phyloP scores from a whole-genome alignment of 345 rosid genomes.

The Eucalyptus urophylla region DNA sequence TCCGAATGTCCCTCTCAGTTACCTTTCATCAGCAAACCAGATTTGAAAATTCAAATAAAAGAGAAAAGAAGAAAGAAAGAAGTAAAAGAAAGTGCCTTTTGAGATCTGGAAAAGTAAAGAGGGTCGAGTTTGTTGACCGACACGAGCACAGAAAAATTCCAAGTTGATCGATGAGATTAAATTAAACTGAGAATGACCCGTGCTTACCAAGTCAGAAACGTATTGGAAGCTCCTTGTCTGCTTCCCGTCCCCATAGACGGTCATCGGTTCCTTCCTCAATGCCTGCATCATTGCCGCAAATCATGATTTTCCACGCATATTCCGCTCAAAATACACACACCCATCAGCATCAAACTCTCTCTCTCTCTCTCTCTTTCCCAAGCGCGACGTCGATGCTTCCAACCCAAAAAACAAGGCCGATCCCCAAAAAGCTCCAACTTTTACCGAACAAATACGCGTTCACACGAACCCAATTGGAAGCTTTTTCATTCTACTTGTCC shows the following conservation, averaged over 20 bases:
- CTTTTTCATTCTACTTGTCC: neutral
- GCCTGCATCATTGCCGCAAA: constrained; percentile 45
- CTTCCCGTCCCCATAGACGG: constrained; percentile 98
- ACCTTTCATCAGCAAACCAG: neutral
- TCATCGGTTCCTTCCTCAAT: constrained; percentile 89
- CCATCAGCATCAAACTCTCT: neutral
- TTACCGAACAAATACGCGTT: neutral
- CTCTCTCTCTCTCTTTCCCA: neutral
- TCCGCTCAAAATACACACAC: neutral
- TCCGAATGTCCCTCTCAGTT: neutral
- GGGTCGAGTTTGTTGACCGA: neutral
- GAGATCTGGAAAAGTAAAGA: neutral
- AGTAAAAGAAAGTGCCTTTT: neutral
- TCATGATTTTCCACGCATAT: neutral
- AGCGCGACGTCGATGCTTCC: neutral
- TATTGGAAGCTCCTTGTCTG: constrained; percentile 98
- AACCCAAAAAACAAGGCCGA: neutral
- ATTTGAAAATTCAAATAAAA: neutral
- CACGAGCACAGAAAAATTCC: neutral
- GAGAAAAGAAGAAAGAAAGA: neutral
- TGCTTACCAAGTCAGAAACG: constrained; percentile 89
- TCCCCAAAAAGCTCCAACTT: neutral
- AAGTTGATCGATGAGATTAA: neutral
- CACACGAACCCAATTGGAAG: neutral
- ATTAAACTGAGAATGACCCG: neutral